Base-by-base conservation (phyloP, 108 stramenopile genomes). In the Hondaea fermentalgiana region DNA sequence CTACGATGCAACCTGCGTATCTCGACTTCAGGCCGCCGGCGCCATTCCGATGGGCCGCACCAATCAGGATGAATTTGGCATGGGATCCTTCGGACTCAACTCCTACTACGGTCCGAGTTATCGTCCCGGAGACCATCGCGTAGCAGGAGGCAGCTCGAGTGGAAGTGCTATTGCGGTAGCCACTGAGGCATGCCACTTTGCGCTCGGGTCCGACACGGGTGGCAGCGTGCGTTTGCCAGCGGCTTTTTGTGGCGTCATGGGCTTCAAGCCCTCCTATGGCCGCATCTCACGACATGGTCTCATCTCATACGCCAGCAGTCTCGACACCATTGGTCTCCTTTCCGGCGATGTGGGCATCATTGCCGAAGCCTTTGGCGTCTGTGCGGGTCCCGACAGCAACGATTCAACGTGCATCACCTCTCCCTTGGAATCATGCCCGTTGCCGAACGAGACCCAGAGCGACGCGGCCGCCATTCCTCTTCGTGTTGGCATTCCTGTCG, bases 61-160 rank as follows among this genome's bases (percentile, higher is more conserved):
- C 19, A 97, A 96, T 91, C 95, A 98, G 97, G 98, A 98, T 90
- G 98, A 99, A 93, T 98, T 98, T 93, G 98, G 95, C 1, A 98
- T 99, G 98, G 98, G 98, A 12, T 95, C 95, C 83, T 90, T 95
- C 58, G 96, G 96, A 6, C n/a, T 53, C 0, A 96, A 90, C 95
- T 95, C 57, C 35, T 93, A 69, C 92, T 95, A 17, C 92, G 94
- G 91, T 59, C 95, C 88, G 60, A 91, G 59, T 76, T 60, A n/a
- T 90, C 91, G 59, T 72, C 90, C 57, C 0, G 72, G 53, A 53
- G 57, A 47, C 57, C 60, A 45, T 23, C 64, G 64, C n/a, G 57
- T 94, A 23, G 92, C 97, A 4, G 98, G 98, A 51, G 98, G 98
- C 21, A 96, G 95, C 10, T 96, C 96, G 3, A 95, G 95, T 69